Base-by-base conservation (phyloP, 2,329 filamentous ascomycete genomes). In the Epichloe gansuensis region DNA sequence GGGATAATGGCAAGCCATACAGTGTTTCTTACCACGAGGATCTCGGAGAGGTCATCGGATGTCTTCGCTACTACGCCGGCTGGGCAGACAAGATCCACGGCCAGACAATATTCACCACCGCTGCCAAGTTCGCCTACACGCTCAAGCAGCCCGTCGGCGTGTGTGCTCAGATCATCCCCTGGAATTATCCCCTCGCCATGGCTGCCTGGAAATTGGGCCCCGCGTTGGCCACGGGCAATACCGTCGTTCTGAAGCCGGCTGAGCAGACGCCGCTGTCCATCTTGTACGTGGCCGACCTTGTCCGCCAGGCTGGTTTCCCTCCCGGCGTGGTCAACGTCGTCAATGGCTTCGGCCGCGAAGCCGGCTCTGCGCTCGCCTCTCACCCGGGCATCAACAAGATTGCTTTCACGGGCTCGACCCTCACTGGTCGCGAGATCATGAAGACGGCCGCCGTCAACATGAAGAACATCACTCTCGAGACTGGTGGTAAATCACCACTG, bases 31-130 rank as follows among this genome's bases (percentile, higher is more conserved):
- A 83, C n/a, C 75, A 74, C 43, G 84, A 85, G 50, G 87, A 91
- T 61, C 58, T 90, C 5, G 71, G 65, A 1, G 69, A 72, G 55
- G 68, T 69, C 12, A 60, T 68, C 4, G 61, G 60, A 52, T 68
- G 81, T 13, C 70, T 82, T 43, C 81, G 83, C 58, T 91, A 91
- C 67, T 91, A 91, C 62, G 84, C 80, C 44, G 86, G 87, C 35
- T 91, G 80, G 68, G 84, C 86, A 23, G 86, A 91, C 68, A 91
- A 91, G 72, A 81, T 88, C 47, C 81, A 84, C 57, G 87, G 87
- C 11, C 81, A 87, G 62, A 86, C 85, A 11, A 88, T 91, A 58
- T 81, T 84, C 53, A 87, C 83, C 0, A 80, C 75, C 0, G 72
- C 75, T 0, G 70, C 75, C 15, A 91, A 90, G 65, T 78, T 91